Conservation (phyloP, 306 rosid species). For the Acacia confusa region DNA sequence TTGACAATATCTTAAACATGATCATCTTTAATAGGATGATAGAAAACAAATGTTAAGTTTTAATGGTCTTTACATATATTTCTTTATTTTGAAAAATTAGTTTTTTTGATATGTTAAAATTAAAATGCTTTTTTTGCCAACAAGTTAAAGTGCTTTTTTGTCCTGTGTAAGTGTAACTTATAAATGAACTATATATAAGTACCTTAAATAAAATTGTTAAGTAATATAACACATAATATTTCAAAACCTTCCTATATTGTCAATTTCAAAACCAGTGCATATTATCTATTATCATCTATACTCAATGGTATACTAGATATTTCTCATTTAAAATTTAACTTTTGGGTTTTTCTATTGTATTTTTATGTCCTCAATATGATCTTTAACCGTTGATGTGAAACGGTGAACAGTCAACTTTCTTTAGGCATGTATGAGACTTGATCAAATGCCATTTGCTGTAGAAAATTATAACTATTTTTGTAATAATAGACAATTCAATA, state of each 20-base stretch:
- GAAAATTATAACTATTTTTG: not conserved
- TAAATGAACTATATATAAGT: not conserved
- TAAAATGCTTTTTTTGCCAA: not conserved
- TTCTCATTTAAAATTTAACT: not conserved
- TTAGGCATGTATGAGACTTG: not conserved
- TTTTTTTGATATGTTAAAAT: not conserved
- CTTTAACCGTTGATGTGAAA: not conserved
- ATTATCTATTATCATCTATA: not conserved
- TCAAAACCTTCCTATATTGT: not conserved
- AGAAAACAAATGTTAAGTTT: not conserved
- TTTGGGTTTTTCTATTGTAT: not conserved
- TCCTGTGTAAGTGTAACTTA: not conserved
- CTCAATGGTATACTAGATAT: not conserved
- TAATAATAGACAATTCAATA: not conserved
- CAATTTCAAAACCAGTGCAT: not conserved
- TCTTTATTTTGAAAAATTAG: not conserved
- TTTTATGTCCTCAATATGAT: not conserved
- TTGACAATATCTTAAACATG: too few species aligned
- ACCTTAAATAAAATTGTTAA: not conserved
- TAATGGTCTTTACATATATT: too few species aligned
- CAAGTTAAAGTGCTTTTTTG: not conserved
- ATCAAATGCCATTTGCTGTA: not conserved
- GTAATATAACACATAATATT: not conserved
- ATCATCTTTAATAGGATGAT: too few species aligned
- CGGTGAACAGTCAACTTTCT: not conserved